phyloP scores from a whole-genome alignment of 192 early-diverging fungal species.

The Backusella psychrophila region DNA sequence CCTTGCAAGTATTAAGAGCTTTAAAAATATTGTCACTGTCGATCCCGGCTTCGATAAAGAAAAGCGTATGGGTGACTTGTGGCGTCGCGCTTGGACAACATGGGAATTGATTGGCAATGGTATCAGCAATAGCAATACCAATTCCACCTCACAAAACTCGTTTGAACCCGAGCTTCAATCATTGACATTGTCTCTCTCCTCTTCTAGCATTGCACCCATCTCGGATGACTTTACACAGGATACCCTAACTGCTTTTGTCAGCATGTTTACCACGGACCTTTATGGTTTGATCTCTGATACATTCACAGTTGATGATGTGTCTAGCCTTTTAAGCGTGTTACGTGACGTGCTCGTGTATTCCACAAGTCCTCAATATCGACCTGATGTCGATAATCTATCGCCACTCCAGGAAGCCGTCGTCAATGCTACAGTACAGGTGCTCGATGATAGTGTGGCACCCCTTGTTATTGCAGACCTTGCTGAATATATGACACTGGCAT shows the following conservation, averaged over 20 bases:
- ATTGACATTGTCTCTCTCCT: constrained; percentile 22
- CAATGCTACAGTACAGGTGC: constrained; percentile 44
- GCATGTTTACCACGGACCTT: constrained; percentile 57
- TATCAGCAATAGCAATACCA: constrained; percentile 36
- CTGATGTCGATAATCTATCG: constrained; percentile 61
- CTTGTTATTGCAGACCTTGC: constrained; percentile 40
- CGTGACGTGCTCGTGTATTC: constrained; percentile 61
- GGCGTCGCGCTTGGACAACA: constrained; percentile 61
- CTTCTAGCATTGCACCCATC: constrained; percentile 20
- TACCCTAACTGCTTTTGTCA: constrained; percentile 59
- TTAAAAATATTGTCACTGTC: constrained; percentile 59
- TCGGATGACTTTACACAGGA: constrained; percentile 67
- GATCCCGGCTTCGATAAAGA: constrained; percentile 29
- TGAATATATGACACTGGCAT: constrained; percentile 44
- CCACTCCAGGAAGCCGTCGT: constrained; percentile 69
- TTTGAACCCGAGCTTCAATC: constrained; percentile 24
- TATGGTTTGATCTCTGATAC: constrained; percentile 51
- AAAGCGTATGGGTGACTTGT: constrained; percentile 42
- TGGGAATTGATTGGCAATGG: constrained; percentile 77
- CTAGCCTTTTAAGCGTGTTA: constrained; percentile 46
- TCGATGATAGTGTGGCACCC: constrained; percentile 32
- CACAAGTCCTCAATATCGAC: constrained; percentile 52
- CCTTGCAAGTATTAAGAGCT: constrained; percentile 68
- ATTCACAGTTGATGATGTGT: constrained; percentile 56
- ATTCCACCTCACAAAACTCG: not conserved